Evolutionary conservation across 2,329 filamentous ascomycete species (phyloP).

Genomic region (Ophiobolus disseminans): DNA sequence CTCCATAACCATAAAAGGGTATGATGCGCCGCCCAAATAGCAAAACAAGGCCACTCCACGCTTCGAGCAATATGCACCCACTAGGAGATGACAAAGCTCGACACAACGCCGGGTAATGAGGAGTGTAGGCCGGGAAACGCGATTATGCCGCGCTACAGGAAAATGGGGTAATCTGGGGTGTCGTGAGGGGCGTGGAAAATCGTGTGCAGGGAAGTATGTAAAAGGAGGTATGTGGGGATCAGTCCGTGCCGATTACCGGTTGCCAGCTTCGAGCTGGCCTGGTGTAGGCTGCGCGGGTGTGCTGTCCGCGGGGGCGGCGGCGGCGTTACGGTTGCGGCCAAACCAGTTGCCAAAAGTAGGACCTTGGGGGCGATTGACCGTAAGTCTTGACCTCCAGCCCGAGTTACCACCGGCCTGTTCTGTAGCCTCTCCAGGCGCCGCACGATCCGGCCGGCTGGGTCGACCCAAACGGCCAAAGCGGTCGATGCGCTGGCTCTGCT

Average conservation of each 20-base stretch:
- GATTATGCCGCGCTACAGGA: background rate
- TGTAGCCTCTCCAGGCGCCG: conserved; percentile 11
- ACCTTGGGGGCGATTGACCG: conserved; percentile 17
- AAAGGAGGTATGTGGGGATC: background rate
- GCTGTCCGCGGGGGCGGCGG: conserved; percentile 22
- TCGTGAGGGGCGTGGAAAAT: conserved; percentile 4
- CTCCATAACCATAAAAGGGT: background rate
- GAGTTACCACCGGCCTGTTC: conserved; percentile 12
- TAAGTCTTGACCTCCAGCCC: conserved; percentile 36
- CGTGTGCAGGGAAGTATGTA: conserved; percentile 1
- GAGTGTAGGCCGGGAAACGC: no score
- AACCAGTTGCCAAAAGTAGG: conserved; percentile 38
- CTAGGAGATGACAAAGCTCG: no score
- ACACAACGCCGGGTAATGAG: background rate
- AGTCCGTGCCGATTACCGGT: conserved; percentile 26
- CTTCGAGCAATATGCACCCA: conserved; percentile 1
- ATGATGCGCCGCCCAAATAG: no score
- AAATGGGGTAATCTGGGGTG: background rate
- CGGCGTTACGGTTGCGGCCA: conserved; percentile 32
- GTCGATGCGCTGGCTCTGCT: conserved; percentile 21
- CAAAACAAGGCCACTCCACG: background rate
- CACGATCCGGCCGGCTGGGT: conserved; percentile 33
- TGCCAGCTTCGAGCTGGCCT: conserved; percentile 47
- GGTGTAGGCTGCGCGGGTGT: conserved; percentile 36
- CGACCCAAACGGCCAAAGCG: conserved; percentile 32